Evolutionary conservation across 1,284 basidiomycete species (phyloP).

Genomic region (Agroathelia rolfsii): DNA sequence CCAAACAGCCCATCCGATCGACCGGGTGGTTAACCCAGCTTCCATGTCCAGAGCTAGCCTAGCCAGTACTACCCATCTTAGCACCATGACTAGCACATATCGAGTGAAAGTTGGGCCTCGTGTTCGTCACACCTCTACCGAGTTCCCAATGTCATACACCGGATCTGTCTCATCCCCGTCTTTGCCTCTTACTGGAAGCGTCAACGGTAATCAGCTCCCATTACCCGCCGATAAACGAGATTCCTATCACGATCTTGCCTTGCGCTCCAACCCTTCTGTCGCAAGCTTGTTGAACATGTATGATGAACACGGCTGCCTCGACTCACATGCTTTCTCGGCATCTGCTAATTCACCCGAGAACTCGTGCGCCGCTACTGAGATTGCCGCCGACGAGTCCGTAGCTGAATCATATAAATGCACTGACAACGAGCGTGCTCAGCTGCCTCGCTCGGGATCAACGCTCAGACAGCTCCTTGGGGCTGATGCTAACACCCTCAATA

Average conservation of each 20-base stretch:
- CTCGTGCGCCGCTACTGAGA: too few relatives aligned
- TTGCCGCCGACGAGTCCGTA: too few relatives aligned
- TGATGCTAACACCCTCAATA: constrained; percentile 19
- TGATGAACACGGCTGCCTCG: constrained; percentile 57
- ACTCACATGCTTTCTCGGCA: constrained; percentile 54
- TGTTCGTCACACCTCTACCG: constrained; percentile 47
- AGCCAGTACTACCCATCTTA: constrained; percentile 40
- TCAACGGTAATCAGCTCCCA: constrained; percentile 23
- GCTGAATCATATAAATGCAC: too few relatives aligned
- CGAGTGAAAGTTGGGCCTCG: constrained; percentile 59
- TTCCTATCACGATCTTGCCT: constrained; percentile 46
- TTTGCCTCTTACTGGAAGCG: constrained; percentile 15
- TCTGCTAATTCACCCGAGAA: constrained; percentile 33
- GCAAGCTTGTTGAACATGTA: constrained; percentile 61
- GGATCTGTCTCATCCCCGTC: constrained; percentile 11
- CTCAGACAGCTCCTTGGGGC: constrained; percentile 55
- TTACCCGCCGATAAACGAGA: constrained; percentile 32
- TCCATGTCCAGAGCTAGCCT: constrained; percentile 36
- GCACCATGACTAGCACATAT: too few relatives aligned
- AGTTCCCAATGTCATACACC: constrained; percentile 35
- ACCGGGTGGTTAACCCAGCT: constrained; percentile 39
- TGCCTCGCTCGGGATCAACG: constrained; percentile 55
- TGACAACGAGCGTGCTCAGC: constrained; percentile 31
- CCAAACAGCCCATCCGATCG: constrained; percentile 53
- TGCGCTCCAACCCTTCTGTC: constrained; percentile 68